Evolutionary conservation across 2,329 filamentous ascomycete genomes (phyloP).

Genomic region (Chrysoporthe deuterocubensis): DNA sequence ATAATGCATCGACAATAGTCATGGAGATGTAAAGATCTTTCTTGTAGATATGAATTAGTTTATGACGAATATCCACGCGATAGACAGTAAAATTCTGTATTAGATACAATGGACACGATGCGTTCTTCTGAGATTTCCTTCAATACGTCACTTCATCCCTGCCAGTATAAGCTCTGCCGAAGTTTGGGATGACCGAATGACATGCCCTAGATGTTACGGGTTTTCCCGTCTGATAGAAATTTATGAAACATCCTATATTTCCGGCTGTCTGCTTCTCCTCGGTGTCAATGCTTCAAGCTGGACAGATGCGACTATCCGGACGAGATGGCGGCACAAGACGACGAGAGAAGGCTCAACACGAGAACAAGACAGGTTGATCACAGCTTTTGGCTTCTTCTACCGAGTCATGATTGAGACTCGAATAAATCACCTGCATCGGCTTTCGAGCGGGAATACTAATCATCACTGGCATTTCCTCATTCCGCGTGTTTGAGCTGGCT

Average conservation of each 20-base stretch:
- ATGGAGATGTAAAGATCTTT: not conserved
- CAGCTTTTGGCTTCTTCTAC: too few relatives aligned
- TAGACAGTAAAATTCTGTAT: not conserved
- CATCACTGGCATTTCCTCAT: not conserved
- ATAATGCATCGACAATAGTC: too few relatives aligned
- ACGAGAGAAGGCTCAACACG: not conserved
- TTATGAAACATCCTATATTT: not conserved
- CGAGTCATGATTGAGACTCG: not conserved
- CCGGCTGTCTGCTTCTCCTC: not conserved
- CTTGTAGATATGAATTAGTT: not conserved
- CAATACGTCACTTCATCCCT: not conserved
- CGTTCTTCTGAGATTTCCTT: not conserved
- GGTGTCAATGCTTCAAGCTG: not conserved
- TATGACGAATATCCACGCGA: not conserved
- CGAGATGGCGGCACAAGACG: not conserved
- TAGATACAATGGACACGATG: not conserved
- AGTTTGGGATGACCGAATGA: not conserved
- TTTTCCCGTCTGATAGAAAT: not conserved
- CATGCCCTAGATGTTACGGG: not conserved
- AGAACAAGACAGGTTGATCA: too few relatives aligned
- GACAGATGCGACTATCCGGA: not conserved
- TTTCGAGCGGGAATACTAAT: not conserved
- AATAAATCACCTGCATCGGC: not conserved
- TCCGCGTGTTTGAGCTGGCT: not conserved
- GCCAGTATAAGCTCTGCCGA: not conserved